Base-by-base conservation (phyloP, 371 early-diverging fungal species). In the Mortierella sp. region DNA sequence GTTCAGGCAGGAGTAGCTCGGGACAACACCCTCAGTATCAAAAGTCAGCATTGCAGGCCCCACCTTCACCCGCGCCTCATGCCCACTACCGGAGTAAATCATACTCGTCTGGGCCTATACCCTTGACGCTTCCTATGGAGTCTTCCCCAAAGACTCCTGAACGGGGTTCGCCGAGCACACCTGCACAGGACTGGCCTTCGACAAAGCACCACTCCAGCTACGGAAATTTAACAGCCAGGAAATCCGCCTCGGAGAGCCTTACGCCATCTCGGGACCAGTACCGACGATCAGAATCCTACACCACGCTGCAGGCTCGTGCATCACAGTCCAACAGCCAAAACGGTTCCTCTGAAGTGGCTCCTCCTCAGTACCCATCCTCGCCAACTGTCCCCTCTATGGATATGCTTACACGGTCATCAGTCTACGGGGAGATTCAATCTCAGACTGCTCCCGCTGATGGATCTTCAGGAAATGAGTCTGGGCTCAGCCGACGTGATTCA, bases 21-120 rank as follows among this genome's bases (percentile, higher is more conserved):
- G 80, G 84, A 71, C 77, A 77, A 24, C 74, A 83, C 26, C n/a
- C 76, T 24, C 84, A 79, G 10, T 73, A 76, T 53, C 83, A 75
- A 69, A 71, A 77, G 28, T 64, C 79, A 19, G 44, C 76, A 44
- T 34, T 76, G n/a, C 78, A 81, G 69, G 77, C 78, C 9, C 85
- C 85, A 46, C 64, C 81, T 28, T 85, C 85, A 28, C 76, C 85
- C 11, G 74, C 78, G 5, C 72, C 76, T n/a, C 51, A 78, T 26
- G 46, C 54, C 51, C 83, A 79, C 44, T 69, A 77, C 55, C 71
- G 84, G 46, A 83, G 72, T 61, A 83, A 80, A 75, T 83, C 84
- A 16, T 85, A 81, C 51, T 81, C 85, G 5, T 85, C 85, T 34
- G 85, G 81, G 46, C 85, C 85, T 48, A 78, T 85, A 78, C 72